Evolutionary conservation across 306 rosid genomes (phyloP), one percentile per base, ranked within the genome.

Genomic region (Quercus variabilis): DNA sequence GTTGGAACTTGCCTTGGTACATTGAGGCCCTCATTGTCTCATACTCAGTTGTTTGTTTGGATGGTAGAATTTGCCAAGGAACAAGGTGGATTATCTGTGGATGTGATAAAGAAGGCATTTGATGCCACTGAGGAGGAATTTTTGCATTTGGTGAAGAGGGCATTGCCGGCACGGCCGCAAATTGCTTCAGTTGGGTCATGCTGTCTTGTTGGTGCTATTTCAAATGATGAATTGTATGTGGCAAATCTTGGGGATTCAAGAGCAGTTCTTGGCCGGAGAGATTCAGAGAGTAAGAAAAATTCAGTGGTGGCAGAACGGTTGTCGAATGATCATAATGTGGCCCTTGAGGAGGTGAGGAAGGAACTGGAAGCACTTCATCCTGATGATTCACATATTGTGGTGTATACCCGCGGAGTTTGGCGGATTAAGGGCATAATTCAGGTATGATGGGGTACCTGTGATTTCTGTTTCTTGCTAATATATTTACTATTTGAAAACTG

Each of bases 401-500:
- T 95, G 28, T 83, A 85, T 78, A 85, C 55, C 58, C 98, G 91
- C 2, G 99, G 99, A 62, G 95, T 89, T 60, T 95, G 99, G 99
- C 90, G 99, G 77, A 91, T 95, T 62, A 95, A 95, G 80, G 99
- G 99, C 64, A 95, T 95, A 76, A 95, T 95, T 88, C 99, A 95
- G 99, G 98, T 93, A 90, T 56, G 70, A 30, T 19, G 49, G 58
- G 35, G 17, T 31, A 26, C 54, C 52, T 71, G 10, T 41, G 69
- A 56, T 43, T 43, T 54, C n/a, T 60, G 35, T 73, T 31, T 28
- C 71, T 58, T 60, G 72, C 33, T 46, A 21, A 41, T 52, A 55
- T 13, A 31, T 59, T 79, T 43, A 21, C 55, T 23, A 5, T 3
- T 14, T 52, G 76, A 11, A 35, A 2, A 41, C 46, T 41, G 46